Conservation (phyloP, 1,284 basidiomycete genomes). For the Puccinia hordei region DNA sequence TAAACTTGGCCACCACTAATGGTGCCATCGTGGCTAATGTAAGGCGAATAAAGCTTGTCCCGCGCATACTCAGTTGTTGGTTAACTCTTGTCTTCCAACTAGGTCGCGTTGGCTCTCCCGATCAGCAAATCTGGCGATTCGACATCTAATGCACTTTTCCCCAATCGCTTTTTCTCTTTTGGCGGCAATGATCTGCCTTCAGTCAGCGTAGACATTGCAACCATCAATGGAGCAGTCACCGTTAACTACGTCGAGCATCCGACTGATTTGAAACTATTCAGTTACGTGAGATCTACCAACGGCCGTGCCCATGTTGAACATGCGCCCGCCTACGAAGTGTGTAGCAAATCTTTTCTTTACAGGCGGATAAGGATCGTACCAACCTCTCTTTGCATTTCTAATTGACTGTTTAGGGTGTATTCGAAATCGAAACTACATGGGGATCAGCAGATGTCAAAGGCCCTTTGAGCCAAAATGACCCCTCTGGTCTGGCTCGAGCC, state of each 20-base stretch:
- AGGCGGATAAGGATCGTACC: not conserved
- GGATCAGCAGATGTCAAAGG: conserved; percentile 39
- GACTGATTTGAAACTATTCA: conserved; percentile 18
- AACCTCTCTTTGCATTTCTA: too few species aligned
- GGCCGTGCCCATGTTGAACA: conserved; percentile 40
- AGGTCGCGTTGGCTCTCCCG: conserved; percentile 22
- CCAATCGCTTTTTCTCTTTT: not conserved
- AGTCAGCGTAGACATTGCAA: conserved; percentile 37
- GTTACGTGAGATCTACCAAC: conserved; percentile 40
- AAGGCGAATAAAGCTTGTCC: not conserved
- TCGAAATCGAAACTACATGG: conserved; percentile 46
- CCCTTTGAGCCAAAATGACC: conserved; percentile 21
- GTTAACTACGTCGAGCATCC: conserved; percentile 31
- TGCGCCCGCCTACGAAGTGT: conserved; percentile 34
- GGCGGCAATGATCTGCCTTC: not conserved
- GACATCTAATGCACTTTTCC: conserved; percentile 4
- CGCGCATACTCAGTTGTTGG: not conserved
- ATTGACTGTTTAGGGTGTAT: conserved; percentile 16
- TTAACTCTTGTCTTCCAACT: not conserved
- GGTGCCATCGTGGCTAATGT: conserved; percentile 43
- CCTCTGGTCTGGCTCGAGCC: not conserved
- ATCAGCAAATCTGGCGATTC: not conserved
- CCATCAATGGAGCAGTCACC: conserved; percentile 41
- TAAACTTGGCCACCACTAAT: conserved; percentile 45
- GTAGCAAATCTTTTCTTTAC: not conserved